These are phyloP conservation scores for Populus deltoides DNA, from an alignment of 345 rosid species.

Conservation along the genomic window DNA sequence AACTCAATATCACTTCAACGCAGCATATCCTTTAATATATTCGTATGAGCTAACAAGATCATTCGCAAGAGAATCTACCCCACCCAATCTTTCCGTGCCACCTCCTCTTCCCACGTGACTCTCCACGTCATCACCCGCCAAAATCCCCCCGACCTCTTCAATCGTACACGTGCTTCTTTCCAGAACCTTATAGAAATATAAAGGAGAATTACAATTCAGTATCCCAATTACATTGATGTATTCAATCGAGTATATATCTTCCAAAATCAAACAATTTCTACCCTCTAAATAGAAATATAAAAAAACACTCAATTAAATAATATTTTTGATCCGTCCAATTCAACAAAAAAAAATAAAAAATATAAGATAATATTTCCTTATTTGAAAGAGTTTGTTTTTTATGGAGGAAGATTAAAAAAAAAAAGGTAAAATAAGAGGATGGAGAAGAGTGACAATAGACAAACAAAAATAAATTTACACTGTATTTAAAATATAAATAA, in stretches of 20 bases:
- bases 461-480: too few relatives aligned
- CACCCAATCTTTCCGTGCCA: constrained; percentile 20
- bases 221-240: background rate
- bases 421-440: too few relatives aligned
- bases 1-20: background rate
- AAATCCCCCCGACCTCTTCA: background rate
- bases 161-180: constrained; percentile 48
- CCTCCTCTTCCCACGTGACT: constrained; percentile 3
- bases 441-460: too few relatives aligned
- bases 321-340: too few relatives aligned
- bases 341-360: too few relatives aligned
- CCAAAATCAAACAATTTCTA: background rate
- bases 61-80: constrained; percentile 13
- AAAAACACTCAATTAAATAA: too few relatives aligned
- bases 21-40: constrained; percentile 11
- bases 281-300: background rate
- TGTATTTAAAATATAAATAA: too few relatives aligned
- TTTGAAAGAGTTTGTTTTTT: too few relatives aligned
- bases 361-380: too few relatives aligned
- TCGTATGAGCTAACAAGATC: constrained; percentile 6
- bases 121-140: constrained; percentile 32
- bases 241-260: background rate
- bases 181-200: constrained; percentile 22
- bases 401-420: too few relatives aligned
- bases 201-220: background rate